Evolutionary conservation across 768 basidiomycete species (phyloP).

Genomic region (Cyclocybe aegerita): DNA sequence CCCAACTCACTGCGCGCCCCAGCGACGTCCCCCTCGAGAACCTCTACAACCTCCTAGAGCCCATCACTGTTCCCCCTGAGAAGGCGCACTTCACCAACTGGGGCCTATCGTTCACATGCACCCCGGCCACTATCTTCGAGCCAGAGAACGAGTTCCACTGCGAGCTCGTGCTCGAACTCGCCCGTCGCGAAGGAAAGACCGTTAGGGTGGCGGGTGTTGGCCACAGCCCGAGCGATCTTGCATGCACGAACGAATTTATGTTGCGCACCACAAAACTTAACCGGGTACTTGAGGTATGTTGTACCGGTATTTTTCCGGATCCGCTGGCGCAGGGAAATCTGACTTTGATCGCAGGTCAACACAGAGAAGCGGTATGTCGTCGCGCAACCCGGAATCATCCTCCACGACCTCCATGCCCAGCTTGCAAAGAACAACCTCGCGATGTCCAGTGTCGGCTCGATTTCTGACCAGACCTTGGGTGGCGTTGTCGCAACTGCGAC

Average conservation of each 20-base stretch:
- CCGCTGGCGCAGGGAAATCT: not conserved
- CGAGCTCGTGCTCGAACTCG: constrained; percentile 75
- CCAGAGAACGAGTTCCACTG: constrained; percentile 73
- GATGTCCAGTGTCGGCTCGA: constrained; percentile 91
- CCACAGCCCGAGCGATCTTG: constrained; percentile 91
- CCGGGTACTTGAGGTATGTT: constrained; percentile 72
- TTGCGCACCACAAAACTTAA: constrained; percentile 75
- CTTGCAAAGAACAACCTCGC: constrained; percentile 73
- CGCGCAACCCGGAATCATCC: constrained; percentile 77
- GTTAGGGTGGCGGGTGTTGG: constrained; percentile 88
- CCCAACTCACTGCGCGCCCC: constrained; percentile 31
- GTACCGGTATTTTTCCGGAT: constrained; percentile 13
- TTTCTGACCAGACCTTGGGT: constrained; percentile 93
- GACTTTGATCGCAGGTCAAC: constrained; percentile 55
- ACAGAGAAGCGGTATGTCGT: constrained; percentile 62
- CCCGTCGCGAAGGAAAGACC: constrained; percentile 64
- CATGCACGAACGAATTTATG: constrained; percentile 88
- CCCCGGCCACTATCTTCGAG: constrained; percentile 70
- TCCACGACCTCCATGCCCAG: constrained; percentile 67
- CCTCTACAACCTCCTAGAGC: constrained; percentile 54
- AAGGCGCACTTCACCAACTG: constrained; percentile 74
- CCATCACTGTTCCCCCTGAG: constrained; percentile 48
- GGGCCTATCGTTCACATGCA: constrained; percentile 77
- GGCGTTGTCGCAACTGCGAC: constrained; percentile 94
- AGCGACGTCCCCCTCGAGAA: constrained; percentile 40